Evolutionary conservation across 2,329 filamentous ascomycete genomes (phyloP).

Genomic region (Botrytis galanthina): DNA sequence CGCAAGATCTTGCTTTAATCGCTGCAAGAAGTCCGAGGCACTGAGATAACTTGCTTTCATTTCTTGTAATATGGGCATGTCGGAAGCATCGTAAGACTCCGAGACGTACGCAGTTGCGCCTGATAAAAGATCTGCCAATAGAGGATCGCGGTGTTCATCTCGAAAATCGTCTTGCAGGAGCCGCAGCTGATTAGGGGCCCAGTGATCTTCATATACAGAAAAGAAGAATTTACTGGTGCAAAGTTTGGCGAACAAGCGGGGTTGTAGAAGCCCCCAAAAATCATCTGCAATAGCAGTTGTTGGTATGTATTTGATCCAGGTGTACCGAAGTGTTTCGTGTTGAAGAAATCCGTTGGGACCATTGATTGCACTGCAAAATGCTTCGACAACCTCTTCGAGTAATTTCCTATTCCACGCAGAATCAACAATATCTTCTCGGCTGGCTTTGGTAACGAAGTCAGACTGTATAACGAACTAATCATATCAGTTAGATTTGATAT

Average conservation of each 20-base stretch:
- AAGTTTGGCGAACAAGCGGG: neutral
- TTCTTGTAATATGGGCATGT: neutral
- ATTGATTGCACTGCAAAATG: neutral
- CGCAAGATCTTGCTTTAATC: neutral
- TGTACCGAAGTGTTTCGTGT: neutral
- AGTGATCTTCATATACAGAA: neutral
- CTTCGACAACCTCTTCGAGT: neutral
- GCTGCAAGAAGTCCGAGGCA: neutral
- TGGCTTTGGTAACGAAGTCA: neutral
- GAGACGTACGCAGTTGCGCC: neutral
- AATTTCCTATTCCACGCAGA: neutral
- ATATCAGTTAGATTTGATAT: neutral
- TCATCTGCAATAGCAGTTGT: neutral
- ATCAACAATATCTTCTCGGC: neutral
- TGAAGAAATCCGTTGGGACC: neutral
- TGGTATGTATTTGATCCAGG: neutral
- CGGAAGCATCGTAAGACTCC: neutral
- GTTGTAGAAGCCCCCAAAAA: neutral
- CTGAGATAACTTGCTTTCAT: neutral
- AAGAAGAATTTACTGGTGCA: neutral
- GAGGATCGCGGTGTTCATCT: neutral
- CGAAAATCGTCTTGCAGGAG: neutral
- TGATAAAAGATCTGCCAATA: accelerated
- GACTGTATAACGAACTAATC: neutral
- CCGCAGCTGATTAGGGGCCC: neutral